These are phyloP conservation scores for Conticribra guillardii DNA, from an alignment of 108 stramenopile genomes.

Conservation along the genomic window DNA sequence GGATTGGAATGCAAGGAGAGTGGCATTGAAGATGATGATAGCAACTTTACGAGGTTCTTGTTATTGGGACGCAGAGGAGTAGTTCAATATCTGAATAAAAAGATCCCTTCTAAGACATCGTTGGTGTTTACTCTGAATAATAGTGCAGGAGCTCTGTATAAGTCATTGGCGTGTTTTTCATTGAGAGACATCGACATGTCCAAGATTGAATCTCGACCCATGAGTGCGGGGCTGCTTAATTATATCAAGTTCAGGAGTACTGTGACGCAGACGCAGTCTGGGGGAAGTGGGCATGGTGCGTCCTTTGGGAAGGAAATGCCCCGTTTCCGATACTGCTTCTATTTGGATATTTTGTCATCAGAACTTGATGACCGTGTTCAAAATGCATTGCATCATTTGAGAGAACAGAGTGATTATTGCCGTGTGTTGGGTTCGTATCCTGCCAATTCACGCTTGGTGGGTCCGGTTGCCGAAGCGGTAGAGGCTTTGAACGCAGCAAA, in stretches of 20 bases:
- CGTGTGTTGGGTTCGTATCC: constrained; percentile 90
- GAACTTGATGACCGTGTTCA: constrained; percentile 76
- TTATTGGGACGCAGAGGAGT: constrained; percentile 86
- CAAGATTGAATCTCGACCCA: constrained; percentile 97
- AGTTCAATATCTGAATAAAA: constrained; percentile 64
- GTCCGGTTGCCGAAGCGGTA: constrained; percentile 76
- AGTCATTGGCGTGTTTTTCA: constrained; percentile 95
- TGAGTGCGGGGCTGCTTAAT: constrained; percentile 81
- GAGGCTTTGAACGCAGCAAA: constrained; percentile 67
- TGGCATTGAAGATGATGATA: constrained; percentile 97
- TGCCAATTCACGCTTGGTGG: constrained; percentile 80
- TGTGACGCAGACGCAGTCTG: constrained; percentile 41
- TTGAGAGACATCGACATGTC: constrained; percentile 95
- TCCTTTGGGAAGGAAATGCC: constrained; percentile 52
- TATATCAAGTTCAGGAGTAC: constrained; percentile 81
- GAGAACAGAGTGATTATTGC: constrained; percentile 87
- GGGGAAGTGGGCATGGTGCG: constrained; percentile 4
- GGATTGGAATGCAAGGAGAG: constrained; percentile 88
- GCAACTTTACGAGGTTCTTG: constrained; percentile 97
- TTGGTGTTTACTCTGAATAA: constrained; percentile 95
- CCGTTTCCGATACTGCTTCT: constrained; percentile 93
- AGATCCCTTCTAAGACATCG: constrained; percentile 88
- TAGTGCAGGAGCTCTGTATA: constrained; percentile 93
- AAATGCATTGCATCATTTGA: constrained; percentile 84
- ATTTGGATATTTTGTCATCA: constrained; percentile 82